A percentile compares a stretch with the other conserved stretches of the same genome.
These are phyloP conservation scores for Rhodosporidiobolus odoratus DNA, from an alignment of 768 basidiomycete genomes.

Conservation along the genomic window DNA sequence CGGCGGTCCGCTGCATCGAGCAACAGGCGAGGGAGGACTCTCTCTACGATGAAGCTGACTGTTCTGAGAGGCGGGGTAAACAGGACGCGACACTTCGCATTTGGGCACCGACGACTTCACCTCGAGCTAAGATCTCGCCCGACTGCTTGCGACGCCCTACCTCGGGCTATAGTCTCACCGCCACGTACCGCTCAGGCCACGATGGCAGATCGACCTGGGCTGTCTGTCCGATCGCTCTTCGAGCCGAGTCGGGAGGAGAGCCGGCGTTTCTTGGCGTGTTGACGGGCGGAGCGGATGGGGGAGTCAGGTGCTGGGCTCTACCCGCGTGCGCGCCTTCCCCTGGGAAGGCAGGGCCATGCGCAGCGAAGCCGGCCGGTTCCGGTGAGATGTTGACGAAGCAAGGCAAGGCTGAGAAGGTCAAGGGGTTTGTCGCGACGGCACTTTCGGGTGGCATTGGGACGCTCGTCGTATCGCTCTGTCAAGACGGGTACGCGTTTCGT, in stretches of 20 bases:
- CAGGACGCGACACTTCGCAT: constrained; percentile 23
- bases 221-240: background rate
- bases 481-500: background rate
- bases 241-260: background rate
- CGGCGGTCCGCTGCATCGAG: background rate
- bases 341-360: background rate
- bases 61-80: no score
- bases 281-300: constrained; percentile 28
- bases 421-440: constrained; percentile 8
- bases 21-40: no score
- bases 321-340: background rate
- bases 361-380: no score
- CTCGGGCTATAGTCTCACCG: background rate
- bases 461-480: background rate
- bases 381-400: background rate
- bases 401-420: background rate
- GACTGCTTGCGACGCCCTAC: background rate
- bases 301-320: constrained; percentile 3
- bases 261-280: background rate
- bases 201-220: constrained; percentile 25
- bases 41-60: background rate
- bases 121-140: background rate
- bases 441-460: background rate
- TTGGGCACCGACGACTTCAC: background rate
- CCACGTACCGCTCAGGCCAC: constrained; percentile 14